phyloP scores from a whole-genome alignment of 2,329 filamentous ascomycete genomes.

The Colletotrichum aenigma region DNA sequence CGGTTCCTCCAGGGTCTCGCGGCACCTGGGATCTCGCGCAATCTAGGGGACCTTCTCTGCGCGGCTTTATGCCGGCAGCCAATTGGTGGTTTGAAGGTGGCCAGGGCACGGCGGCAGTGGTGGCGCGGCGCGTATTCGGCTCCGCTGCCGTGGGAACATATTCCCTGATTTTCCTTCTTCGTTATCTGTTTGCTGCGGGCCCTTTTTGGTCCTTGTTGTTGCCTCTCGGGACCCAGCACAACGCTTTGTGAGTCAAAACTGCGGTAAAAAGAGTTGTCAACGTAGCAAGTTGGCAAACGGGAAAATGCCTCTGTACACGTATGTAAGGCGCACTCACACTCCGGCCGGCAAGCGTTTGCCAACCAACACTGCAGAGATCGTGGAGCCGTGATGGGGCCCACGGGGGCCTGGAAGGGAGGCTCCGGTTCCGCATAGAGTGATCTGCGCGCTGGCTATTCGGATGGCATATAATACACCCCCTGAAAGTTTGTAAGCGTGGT shows the following conservation, averaged over 20 bases:
- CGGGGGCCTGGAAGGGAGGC: neutral
- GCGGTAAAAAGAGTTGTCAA: neutral
- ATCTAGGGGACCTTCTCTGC: neutral
- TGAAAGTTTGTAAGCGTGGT: too few species aligned
- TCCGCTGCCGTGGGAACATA: neutral
- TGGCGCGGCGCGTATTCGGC: neutral
- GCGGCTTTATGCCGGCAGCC: neutral
- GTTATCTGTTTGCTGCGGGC: neutral
- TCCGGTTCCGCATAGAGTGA: slow-evolving; percentile 12
- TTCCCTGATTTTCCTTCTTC: neutral
- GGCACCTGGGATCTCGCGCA: neutral
- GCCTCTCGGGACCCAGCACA: neutral
- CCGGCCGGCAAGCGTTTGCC: neutral
- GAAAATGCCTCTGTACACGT: neutral
- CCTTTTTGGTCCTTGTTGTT: neutral
- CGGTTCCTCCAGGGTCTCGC: neutral
- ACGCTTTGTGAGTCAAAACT: neutral
- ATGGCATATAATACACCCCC: too few species aligned
- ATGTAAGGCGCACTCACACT: neutral
- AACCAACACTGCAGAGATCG: neutral
- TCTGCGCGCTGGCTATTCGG: slow-evolving; percentile 8
- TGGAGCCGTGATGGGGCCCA: neutral
- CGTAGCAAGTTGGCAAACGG: neutral
- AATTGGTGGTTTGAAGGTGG: neutral
- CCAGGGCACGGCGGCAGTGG: neutral